These are phyloP conservation scores for Russula sp. DNA, from an alignment of 768 basidiomycete genomes.

Conservation along the genomic window DNA sequence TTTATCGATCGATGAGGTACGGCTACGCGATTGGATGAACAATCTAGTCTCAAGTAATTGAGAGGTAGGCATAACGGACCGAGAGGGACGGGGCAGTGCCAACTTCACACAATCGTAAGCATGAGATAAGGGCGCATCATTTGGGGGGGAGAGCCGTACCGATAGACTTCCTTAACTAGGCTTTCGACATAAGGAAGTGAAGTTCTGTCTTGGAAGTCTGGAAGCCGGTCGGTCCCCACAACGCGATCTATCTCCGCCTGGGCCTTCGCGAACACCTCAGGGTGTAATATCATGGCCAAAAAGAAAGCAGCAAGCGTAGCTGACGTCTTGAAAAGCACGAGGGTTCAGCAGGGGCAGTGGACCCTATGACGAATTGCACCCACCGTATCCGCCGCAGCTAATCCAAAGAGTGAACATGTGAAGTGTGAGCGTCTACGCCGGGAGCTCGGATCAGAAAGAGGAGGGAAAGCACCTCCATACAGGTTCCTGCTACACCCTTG, in stretches of 20 bases:
- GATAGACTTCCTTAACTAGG: constrained; percentile 31
- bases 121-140: background rate
- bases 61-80: constrained; percentile 17
- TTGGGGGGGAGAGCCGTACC: constrained; percentile 16
- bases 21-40: constrained; percentile 23
- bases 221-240: constrained; percentile 33
- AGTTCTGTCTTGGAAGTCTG: constrained; percentile 32
- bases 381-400: constrained; percentile 31
- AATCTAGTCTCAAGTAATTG: background rate
- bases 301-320: constrained; percentile 28
- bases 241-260: constrained; percentile 35
- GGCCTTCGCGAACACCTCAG: constrained; percentile 31
- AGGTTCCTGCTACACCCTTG: constrained; percentile 29
- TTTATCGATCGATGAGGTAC: constrained; percentile 30
- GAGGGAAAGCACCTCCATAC: constrained; percentile 23
- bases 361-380: background rate
- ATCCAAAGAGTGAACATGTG: constrained; percentile 13
- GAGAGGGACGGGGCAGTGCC: constrained; percentile 29
- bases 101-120: constrained; percentile 14
- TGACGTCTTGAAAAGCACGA: constrained; percentile 22
- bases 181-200: constrained; percentile 34
- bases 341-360: background rate
- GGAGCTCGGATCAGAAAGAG: too few relatives aligned
- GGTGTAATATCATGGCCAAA: constrained; percentile 31
- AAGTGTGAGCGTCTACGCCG: constrained; percentile 22